Evolutionary conservation across 2,329 filamentous ascomycete species (phyloP).

Genomic region (Neoscytalidium dimidiatum): DNA sequence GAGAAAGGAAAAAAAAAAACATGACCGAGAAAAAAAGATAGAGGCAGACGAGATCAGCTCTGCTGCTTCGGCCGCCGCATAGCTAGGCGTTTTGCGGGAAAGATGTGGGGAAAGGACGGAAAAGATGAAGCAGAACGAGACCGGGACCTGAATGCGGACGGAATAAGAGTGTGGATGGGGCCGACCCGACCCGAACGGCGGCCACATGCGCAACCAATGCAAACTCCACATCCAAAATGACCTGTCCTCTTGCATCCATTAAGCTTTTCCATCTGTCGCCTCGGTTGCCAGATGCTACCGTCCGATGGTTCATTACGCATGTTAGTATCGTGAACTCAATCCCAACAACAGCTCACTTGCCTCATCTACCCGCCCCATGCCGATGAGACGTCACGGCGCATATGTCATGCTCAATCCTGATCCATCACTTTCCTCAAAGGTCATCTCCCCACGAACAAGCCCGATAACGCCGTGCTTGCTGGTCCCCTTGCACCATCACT

Average conservation of each 20-base stretch:
- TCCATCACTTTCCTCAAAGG: no score
- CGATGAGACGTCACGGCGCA: no score
- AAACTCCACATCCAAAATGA: background rate
- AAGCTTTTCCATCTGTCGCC: background rate
- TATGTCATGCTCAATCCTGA: no score
- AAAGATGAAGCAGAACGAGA: background rate
- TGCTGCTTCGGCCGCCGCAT: background rate
- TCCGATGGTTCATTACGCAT: background rate
- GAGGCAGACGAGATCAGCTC: no score
- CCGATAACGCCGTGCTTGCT: no score
- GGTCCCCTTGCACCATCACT: no score
- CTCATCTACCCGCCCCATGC: no score
- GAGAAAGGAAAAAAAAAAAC: background rate
- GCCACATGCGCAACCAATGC: background rate
- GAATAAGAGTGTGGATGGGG: background rate
- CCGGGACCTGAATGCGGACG: background rate
- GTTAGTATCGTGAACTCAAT: background rate
- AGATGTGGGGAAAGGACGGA: background rate
- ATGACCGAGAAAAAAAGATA: no score
- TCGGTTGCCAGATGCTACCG: no score
- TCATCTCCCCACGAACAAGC: no score
- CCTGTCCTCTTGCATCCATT: no score
- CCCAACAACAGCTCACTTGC: background rate
- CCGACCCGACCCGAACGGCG: constrained; percentile 1
- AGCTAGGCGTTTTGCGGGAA: background rate